Evolutionary conservation across 169 alveolate genomes (phyloP).

Genomic region (Miamiensis avidus): DNA sequence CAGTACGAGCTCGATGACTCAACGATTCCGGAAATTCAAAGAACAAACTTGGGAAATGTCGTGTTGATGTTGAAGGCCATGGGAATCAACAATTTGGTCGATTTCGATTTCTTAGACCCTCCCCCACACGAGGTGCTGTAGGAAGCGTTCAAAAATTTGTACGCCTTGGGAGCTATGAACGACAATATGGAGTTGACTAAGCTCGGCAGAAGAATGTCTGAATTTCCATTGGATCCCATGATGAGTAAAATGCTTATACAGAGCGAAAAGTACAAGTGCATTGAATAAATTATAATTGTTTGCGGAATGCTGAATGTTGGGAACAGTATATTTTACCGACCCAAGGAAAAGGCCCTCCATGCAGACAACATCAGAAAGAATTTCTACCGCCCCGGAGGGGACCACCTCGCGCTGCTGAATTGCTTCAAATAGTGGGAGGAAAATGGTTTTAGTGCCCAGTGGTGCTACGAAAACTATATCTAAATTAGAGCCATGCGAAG

Average conservation of each 20-base stretch:
- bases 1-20: constrained; percentile 96
- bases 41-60: constrained; percentile 95
- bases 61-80: constrained; percentile 91
- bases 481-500: constrained; percentile 94
- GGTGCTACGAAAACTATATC: constrained; percentile 98
- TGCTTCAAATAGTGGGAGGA: constrained; percentile 98
- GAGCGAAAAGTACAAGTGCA: constrained; percentile 95
- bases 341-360: constrained; percentile 93
- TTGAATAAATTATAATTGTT: constrained; percentile 95
- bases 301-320: constrained; percentile 98
- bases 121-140: constrained; percentile 98
- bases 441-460: constrained; percentile 90
- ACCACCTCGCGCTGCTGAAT: constrained; percentile 95
- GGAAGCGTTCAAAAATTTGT: constrained; percentile 96
- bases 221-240: constrained; percentile 99
- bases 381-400: constrained; percentile 97
- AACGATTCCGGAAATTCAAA: constrained; percentile 96
- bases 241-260: constrained; percentile 86
- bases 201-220: constrained; percentile 99
- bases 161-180: constrained; percentile 98
- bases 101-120: constrained; percentile 99
- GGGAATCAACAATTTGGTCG: constrained; percentile 98
- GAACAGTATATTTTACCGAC: constrained; percentile 95
- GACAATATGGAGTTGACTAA: constrained; percentile 97
- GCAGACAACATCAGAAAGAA: constrained; percentile 98